These are phyloP conservation scores for Tylopilus cervinicoccineus DNA, from an alignment of 768 basidiomycete species.

Conservation along the genomic window DNA sequence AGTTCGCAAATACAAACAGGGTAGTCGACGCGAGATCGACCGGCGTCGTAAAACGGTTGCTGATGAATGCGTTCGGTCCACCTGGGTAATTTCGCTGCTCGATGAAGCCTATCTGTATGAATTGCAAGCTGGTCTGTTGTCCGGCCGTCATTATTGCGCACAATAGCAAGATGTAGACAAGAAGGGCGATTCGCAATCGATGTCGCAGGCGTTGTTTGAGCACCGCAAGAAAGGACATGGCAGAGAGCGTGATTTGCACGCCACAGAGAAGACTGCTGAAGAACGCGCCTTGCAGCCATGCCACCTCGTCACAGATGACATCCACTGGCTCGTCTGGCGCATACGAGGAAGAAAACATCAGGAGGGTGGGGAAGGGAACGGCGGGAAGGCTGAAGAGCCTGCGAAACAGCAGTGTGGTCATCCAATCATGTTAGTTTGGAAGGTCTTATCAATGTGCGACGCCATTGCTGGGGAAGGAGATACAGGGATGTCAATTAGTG, in stretches of 20 bases:
- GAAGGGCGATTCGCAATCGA: constrained; percentile 10
- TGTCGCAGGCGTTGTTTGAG: constrained; percentile 11
- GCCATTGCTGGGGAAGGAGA: background rate
- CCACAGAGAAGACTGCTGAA: constrained; percentile 19
- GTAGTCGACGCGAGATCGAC: constrained; percentile 1
- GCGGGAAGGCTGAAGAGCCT: background rate
- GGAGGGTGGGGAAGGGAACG: background rate
- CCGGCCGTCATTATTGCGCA: constrained; percentile 16
- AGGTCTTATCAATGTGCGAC: constrained; percentile 4
- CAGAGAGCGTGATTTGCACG: constrained; percentile 16
- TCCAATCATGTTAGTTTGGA: background rate
- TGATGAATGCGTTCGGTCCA: constrained; percentile 12
- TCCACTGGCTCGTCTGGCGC: background rate
- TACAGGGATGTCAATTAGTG: constrained; percentile 6
- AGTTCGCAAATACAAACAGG: constrained; percentile 17
- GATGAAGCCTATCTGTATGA: constrained; percentile 15
- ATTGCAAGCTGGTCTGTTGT: constrained; percentile 10
- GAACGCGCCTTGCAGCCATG: constrained; percentile 24
- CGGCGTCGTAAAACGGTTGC: background rate
- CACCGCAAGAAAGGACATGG: constrained; percentile 17
- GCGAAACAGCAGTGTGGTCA: constrained; percentile 4
- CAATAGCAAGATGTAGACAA: constrained; percentile 13
- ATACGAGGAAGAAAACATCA: constrained; percentile 7
- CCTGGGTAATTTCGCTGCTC: constrained; percentile 10
- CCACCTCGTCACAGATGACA: constrained; percentile 4